phyloP scores from a whole-genome alignment of 169 alveolate species.

The Blepharisma undulans region DNA sequence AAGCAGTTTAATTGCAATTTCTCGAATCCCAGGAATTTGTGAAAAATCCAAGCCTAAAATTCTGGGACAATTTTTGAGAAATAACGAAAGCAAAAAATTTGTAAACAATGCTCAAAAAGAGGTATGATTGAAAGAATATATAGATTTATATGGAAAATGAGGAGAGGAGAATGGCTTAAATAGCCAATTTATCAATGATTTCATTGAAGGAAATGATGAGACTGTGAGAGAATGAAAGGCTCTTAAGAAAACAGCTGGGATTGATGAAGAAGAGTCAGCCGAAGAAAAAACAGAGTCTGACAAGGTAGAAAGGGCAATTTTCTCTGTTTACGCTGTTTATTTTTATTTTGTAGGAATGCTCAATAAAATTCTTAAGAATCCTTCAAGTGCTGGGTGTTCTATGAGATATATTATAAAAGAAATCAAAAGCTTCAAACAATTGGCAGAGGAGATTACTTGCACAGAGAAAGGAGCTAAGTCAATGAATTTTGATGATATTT shows the following conservation, averaged over 20 bases:
- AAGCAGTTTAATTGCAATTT: no score
- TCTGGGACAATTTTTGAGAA: neutral
- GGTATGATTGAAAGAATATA: neutral
- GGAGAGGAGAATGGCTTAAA: neutral
- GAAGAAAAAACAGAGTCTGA: slow-evolving; percentile 12
- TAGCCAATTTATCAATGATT: neutral
- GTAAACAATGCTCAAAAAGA: neutral
- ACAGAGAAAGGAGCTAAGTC: neutral
- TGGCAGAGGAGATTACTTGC: slow-evolving; percentile 31
- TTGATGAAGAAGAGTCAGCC: neutral
- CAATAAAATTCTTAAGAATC: neutral
- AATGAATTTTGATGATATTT: neutral
- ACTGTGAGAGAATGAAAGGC: neutral
- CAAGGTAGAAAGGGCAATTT: slow-evolving; percentile 40
- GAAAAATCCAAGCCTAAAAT: neutral
- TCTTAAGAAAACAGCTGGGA: slow-evolving; percentile 12
- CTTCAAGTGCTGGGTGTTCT: neutral
- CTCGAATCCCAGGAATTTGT: slow-evolving; percentile 2
- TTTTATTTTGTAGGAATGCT: slow-evolving; percentile 7
- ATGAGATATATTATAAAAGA: neutral
- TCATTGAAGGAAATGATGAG: slow-evolving; percentile 26
- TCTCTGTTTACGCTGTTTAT: slow-evolving; percentile 24
- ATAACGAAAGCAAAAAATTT: neutral
- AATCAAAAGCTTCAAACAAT: neutral
- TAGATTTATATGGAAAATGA: slow-evolving; percentile 11